Base-by-base conservation (phyloP, 345 rosid genomes). In the Linum trigynum region DNA sequence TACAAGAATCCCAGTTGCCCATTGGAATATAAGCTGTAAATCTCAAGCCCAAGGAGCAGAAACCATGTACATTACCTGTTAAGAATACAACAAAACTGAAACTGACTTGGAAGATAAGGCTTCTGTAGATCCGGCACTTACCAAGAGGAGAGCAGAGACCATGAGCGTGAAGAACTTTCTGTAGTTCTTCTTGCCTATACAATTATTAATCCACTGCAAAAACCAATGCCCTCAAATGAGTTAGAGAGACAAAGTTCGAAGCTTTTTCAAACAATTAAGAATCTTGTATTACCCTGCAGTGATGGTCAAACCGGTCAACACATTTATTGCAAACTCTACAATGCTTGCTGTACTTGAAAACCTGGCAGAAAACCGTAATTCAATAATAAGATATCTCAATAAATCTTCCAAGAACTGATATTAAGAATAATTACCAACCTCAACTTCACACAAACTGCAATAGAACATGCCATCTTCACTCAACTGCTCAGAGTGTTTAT, bases 381-480 rank as follows among this genome's bases (percentile, higher is more conserved):
- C 61, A 36, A 74, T 43, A 63, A 61, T 37, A 59, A 67, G 17
- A 48, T 61, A 57, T 39, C 39, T 32, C 16, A 42, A 53, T 15
- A 38, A 39, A 50, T 23, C 55, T 10, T 36, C 57, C 41, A 12
- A 38, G 41, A 37, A 65, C 53, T 17, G 65, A 68, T 61, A 64
- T 40, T 16, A 72, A 57, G 36, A 48, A 67, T 38, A 5, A 63
- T 57, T 40, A 74, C 77, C 4, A 66, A 94, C 99, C 99, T 94
- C 97, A 50, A 88, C 96, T 82, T 90, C 96, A 75, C 99, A 94
- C 72, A 94, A 84, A 74, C 95, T 90, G 78, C 97, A 94, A 73
- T 83, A 94, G 80, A 86, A 94, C 99, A 90, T 86, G 71, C 96
- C 99, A 72, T 94, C 99, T 79, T 94, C 97, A 17, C 91, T 90